These are phyloP conservation scores for Aspergillus novofumigatus DNA, from an alignment of 2,329 filamentous ascomycete genomes.

Conservation along the genomic window DNA sequence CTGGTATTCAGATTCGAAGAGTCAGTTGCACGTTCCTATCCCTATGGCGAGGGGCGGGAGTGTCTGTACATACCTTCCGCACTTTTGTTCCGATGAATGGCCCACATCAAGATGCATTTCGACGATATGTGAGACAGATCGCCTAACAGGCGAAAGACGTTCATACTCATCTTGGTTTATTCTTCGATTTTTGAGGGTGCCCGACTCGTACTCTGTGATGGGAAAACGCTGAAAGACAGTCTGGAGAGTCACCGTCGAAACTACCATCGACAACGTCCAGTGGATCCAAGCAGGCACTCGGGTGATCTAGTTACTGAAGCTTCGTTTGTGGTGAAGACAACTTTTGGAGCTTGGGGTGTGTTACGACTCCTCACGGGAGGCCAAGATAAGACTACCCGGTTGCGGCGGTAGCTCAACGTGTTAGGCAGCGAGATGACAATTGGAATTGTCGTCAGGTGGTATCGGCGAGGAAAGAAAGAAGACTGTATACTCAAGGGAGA, in stretches of 20 bases:
- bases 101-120: slow-evolving; percentile 85
- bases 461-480: not conserved
- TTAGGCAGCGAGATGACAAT: not conserved
- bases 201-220: not conserved
- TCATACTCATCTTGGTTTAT: slow-evolving; percentile 17
- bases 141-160: slow-evolving; percentile 69
- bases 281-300: not conserved
- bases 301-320: not conserved
- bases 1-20: slow-evolving; percentile 39
- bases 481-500: not conserved
- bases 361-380: not conserved
- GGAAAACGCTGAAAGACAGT: not conserved
- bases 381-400: not conserved
- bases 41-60: slow-evolving; percentile 2
- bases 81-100: slow-evolving; percentile 82
- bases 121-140: slow-evolving; percentile 81
- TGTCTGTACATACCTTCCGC: slow-evolving; percentile 61
- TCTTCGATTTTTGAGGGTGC: slow-evolving; percentile 3
- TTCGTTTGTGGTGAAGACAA: not conserved
- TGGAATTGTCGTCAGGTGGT: not conserved
- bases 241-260: not conserved
- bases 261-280: not conserved
- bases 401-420: not conserved
- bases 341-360: not conserved
- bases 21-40: not conserved